Evolutionary conservation across 1,284 basidiomycete species (phyloP), one percentile per base, ranked within the genome.

Genomic region (Puccinia hordei): DNA sequence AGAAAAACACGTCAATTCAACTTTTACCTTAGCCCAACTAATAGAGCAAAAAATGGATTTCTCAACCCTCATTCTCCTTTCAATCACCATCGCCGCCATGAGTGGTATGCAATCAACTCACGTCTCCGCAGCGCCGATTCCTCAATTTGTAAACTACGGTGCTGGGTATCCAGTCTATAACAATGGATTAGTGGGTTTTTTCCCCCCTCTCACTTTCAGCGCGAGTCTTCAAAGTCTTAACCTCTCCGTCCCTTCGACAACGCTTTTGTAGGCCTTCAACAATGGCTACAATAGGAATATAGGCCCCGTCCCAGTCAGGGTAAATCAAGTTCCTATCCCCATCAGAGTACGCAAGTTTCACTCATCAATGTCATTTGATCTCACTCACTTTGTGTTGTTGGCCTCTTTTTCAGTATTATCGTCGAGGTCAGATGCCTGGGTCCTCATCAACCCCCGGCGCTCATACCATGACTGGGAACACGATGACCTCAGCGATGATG

Each of bases 11-110:
- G 57, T 33, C 46, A 19, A 49, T 27, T 17, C 57, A 59, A 12
- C 27, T 33, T 63, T 17, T 33, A 63, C 3, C 59, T 63, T 19
- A 63, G 33, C 33, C 33, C 15, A 30, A 38, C 6, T 12, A 41
- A 41, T 12, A 41, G 12, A 12, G 6, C 2, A 35, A 63, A 38
- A 6, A 63, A 63, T 63, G 59, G 59, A 63, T 63, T 63, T 63
- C 59, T 63, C 59, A 63, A 38, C 59, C 22, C 33, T 63, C 33
- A 33, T 63, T n/a, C 59, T 63, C 17, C 33, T 63, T 38, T 63
- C 59, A 2, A 38, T 63, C 4, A 63, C 59, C 33, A 17, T 63
- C 3, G 59, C 33, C 59, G 59, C 33, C 59, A 38, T 63, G 33
- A 63, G 59, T 63, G 59, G 59, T 2, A 63, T 63, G 59, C 30